Conservation (phyloP, 2,329 filamentous ascomycete genomes). For the Phyllosticta capitalensis region DNA sequence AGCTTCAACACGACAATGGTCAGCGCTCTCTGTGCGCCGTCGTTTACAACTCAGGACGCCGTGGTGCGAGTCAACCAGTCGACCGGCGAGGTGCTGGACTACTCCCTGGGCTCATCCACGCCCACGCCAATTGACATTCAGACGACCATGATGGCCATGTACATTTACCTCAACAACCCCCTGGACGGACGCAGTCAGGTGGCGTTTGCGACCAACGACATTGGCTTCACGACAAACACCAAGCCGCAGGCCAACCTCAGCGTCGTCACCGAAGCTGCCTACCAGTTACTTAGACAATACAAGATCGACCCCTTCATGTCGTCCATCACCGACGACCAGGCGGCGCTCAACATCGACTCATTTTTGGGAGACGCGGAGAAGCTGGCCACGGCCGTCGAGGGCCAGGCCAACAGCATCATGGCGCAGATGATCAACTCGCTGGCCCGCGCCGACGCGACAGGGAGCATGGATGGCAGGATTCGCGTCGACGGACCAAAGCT, state of each 20-base stretch:
- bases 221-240: neutral
- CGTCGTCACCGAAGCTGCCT: neutral
- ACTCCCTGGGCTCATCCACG: neutral
- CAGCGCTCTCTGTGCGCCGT: conserved; percentile 1
- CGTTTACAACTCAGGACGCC: neutral
- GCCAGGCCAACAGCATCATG: neutral
- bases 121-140: neutral
- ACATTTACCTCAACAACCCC: conserved; percentile 8
- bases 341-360: neutral
- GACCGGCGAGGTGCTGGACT: neutral
- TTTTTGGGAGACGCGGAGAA: neutral
- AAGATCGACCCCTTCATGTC: conserved; percentile 2
- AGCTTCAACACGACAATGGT: neutral
- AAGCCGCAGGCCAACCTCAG: neutral
- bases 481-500: neutral
- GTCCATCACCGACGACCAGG: neutral
- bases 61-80: neutral
- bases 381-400: neutral
- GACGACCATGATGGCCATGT: neutral
- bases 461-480: neutral
- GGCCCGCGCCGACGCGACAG: neutral
- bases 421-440: conserved; percentile 5
- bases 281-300: neutral
- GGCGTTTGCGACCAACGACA: neutral
- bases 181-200: conserved; percentile 1